Evolutionary conservation across 1,139 yeast genomes (phyloP).

Genomic region (Hansenula anomala): DNA sequence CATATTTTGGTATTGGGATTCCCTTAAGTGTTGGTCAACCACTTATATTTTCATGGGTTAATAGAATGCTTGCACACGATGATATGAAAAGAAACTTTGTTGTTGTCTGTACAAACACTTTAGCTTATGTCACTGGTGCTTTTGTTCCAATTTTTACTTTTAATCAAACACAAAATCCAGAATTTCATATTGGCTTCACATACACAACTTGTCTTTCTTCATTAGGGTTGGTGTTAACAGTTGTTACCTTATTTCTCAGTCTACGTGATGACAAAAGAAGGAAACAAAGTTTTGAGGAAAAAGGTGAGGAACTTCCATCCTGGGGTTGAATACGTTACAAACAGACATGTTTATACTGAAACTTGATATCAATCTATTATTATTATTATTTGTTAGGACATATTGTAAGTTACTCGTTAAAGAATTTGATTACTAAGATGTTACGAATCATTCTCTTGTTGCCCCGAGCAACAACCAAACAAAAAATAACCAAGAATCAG

Average conservation of each 20-base stretch:
- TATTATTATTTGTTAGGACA: slow-evolving; percentile 6
- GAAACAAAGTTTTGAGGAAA: slow-evolving; percentile 3
- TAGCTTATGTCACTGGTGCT: slow-evolving; percentile 32
- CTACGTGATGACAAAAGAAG: slow-evolving; percentile 28
- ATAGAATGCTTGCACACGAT: not conserved
- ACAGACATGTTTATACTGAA: too few relatives aligned
- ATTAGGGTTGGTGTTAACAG: slow-evolving; percentile 30
- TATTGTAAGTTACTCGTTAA: too few relatives aligned
- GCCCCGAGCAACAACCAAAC: too few relatives aligned
- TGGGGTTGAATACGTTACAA: not conserved
- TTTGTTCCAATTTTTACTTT: slow-evolving; percentile 36
- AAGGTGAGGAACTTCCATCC: not conserved
- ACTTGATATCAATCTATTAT: too few relatives aligned
- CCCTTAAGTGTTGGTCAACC: slow-evolving; percentile 40
- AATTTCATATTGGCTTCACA: slow-evolving; percentile 41
- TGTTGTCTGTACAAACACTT: slow-evolving; percentile 43
- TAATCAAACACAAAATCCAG: slow-evolving; percentile 41
- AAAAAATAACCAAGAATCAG: too few relatives aligned
- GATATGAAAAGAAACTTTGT: slow-evolving; percentile 44
- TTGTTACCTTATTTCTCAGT: slow-evolving; percentile 28
- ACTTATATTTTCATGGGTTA: slow-evolving; percentile 28
- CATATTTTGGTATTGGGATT: slow-evolving; percentile 41
- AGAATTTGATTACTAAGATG: too few relatives aligned
- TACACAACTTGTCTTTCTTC: slow-evolving; percentile 40
- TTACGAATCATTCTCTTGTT: too few relatives aligned